Evolutionary conservation across 352 stramenopile species (phyloP).

Genomic region (Blastocystis sp.): DNA sequence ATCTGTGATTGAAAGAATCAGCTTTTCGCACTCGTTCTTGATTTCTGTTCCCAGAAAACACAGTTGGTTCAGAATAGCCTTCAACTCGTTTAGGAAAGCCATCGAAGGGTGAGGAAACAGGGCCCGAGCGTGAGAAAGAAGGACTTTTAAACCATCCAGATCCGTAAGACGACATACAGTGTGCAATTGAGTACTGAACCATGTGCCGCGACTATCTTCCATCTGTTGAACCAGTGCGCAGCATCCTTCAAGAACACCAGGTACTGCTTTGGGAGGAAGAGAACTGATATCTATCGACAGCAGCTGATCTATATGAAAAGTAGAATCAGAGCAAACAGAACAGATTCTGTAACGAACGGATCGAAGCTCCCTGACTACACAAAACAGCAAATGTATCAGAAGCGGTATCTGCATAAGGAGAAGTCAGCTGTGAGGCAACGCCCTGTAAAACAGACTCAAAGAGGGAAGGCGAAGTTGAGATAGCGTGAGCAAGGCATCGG

Average conservation of each 20-base stretch:
- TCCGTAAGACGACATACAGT: background rate
- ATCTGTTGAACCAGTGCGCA: background rate
- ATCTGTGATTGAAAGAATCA: background rate
- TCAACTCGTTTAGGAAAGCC: background rate
- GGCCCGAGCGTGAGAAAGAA: background rate
- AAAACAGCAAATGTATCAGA: background rate
- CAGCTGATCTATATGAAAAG: background rate
- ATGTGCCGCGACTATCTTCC: background rate
- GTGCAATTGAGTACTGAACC: background rate
- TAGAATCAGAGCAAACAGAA: background rate
- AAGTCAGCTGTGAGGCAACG: background rate
- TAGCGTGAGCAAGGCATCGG: background rate
- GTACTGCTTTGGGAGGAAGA: background rate
- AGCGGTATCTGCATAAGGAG: background rate
- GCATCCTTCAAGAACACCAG: background rate
- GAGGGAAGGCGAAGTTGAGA: background rate
- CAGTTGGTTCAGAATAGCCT: background rate
- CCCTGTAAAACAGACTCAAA: background rate
- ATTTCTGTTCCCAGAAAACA: background rate
- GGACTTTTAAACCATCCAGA: background rate
- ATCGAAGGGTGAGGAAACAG: background rate
- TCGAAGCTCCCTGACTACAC: background rate
- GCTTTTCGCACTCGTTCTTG: background rate
- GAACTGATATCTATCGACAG: background rate
- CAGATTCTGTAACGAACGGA: background rate